Conservation (phyloP, 306 rosid genomes). For the Rubus parviflorus region DNA sequence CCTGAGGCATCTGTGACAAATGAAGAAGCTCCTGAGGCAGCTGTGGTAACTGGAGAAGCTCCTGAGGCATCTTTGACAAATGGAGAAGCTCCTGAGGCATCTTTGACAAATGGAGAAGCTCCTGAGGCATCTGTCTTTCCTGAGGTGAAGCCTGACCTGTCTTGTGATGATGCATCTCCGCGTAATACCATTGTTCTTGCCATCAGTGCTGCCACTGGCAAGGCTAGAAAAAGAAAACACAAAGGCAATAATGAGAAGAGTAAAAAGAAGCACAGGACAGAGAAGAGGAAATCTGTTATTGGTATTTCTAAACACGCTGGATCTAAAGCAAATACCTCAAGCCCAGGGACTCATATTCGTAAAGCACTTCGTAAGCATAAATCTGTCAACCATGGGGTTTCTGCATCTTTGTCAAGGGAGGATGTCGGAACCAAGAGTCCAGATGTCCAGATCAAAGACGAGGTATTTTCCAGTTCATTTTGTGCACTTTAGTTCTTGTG, state of each 20-base stretch:
- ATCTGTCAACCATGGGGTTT: slow-evolving; percentile 47
- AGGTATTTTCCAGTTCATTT: slow-evolving; percentile 50
- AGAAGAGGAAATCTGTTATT: slow-evolving; percentile 53
- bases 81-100: background rate
- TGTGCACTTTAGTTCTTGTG: background rate
- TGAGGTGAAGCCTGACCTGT: slow-evolving; percentile 48
- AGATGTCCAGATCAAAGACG: slow-evolving; percentile 52
- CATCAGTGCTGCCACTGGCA: slow-evolving; percentile 47
- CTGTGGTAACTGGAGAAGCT: slow-evolving; percentile 3
- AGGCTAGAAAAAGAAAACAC: slow-evolving; percentile 65
- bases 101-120: slow-evolving; percentile 1
- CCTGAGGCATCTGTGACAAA: slow-evolving; percentile 33
- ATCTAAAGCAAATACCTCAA: slow-evolving; percentile 31
- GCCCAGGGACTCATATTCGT: slow-evolving; percentile 38
- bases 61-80: slow-evolving; percentile 15
- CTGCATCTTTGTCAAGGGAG: slow-evolving; percentile 49
- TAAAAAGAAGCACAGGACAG: slow-evolving; percentile 68
- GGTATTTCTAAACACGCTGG: slow-evolving; percentile 44
- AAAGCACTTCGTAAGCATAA: slow-evolving; percentile 65
- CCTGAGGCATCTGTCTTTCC: slow-evolving; percentile 42
- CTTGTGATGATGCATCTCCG: slow-evolving; percentile 43
- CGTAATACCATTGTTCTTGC: slow-evolving; percentile 71
- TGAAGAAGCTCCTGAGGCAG: slow-evolving; percentile 26
- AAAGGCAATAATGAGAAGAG: slow-evolving; percentile 39
- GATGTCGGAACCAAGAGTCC: slow-evolving; percentile 53